Percentiles rank a stretch among this genome's conserved stretches.
Conservation (phyloP, 2,329 filamentous ascomycete genomes). For the Thyridium curvatum region DNA sequence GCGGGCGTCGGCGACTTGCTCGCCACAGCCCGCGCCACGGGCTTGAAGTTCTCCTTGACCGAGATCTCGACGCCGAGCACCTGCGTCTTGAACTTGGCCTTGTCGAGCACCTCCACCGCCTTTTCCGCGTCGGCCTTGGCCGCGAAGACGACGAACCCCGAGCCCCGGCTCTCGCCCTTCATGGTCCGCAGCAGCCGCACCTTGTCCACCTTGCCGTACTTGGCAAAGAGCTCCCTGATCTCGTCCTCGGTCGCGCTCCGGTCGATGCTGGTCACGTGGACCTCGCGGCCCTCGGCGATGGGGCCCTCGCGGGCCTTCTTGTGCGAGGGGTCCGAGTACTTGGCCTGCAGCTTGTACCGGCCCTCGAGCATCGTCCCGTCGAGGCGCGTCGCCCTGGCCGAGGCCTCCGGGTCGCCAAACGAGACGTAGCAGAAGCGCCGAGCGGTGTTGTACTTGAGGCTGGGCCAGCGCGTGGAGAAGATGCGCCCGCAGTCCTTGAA, state of each 20-base stretch:
- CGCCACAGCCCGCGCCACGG: slow-evolving; percentile 34
- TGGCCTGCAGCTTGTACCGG: slow-evolving; percentile 63
- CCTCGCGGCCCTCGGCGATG: slow-evolving; percentile 78
- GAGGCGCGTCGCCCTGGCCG: slow-evolving; percentile 64
- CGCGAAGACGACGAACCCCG: slow-evolving; percentile 73
- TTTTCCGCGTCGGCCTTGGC: slow-evolving; percentile 62
- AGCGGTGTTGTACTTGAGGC: slow-evolving; percentile 79
- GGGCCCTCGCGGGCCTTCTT: slow-evolving; percentile 77
- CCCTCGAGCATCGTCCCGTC: slow-evolving; percentile 65
- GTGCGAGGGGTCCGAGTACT: slow-evolving; percentile 75
- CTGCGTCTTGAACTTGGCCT: slow-evolving; percentile 61
- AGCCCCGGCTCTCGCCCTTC: slow-evolving; percentile 66
- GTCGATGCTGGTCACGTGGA: slow-evolving; percentile 70
- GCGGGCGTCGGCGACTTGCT: slow-evolving; percentile 20
- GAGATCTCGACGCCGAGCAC: slow-evolving; percentile 61
- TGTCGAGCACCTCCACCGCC: slow-evolving; percentile 63
- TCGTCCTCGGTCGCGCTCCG: slow-evolving; percentile 59
- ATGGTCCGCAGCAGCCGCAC: slow-evolving; percentile 66
- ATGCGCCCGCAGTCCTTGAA: slow-evolving; percentile 76
- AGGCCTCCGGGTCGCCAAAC: slow-evolving; percentile 65
- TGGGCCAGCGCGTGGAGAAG: slow-evolving; percentile 81
- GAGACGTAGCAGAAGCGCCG: slow-evolving; percentile 95
- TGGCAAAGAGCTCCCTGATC: slow-evolving; percentile 62
- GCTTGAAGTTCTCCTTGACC: slow-evolving; percentile 49
- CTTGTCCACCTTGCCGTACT: slow-evolving; percentile 68